phyloP scores from a whole-genome alignment of 805 yeast genomes.

The Myxozyma neglecta region DNA sequence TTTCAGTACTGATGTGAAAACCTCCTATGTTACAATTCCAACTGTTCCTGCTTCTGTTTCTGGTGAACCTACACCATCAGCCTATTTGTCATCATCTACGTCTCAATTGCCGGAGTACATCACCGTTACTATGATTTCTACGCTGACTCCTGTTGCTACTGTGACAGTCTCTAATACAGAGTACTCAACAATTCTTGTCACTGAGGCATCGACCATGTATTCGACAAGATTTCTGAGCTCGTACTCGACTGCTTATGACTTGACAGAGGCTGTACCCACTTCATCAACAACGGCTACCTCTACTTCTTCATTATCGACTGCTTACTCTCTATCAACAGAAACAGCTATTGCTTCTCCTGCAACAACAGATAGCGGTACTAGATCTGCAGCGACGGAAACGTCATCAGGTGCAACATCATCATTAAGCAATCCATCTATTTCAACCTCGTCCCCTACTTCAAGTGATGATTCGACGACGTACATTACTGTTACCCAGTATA shows the following conservation, averaged over 20 bases:
- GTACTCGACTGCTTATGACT: no score
- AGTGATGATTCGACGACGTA: constrained; percentile 7
- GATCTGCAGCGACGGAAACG: neutral
- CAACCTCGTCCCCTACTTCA: neutral
- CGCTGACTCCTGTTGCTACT: neutral
- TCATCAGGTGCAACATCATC: no score
- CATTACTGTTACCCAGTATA: constrained; percentile 7
- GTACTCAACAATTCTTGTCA: neutral
- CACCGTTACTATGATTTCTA: constrained; percentile 4
- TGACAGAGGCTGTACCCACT: no score
- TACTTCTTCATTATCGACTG: no score
- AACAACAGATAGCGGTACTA: neutral
- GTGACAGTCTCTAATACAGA: constrained; percentile 4
- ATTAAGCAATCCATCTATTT: no score
- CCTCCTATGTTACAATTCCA: constrained; percentile 5
- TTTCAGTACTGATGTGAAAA: constrained; percentile 4
- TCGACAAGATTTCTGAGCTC: no score
- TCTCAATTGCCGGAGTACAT: constrained; percentile 1
- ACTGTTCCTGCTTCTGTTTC: neutral
- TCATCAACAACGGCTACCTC: no score
- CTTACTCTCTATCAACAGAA: no score
- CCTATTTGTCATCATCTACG: neutral
- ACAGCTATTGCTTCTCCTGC: neutral
- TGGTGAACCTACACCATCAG: neutral
- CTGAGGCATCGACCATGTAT: neutral